A percentile compares a stretch with the other conserved stretches of the same genome.
phyloP scores from a whole-genome alignment of 805 yeast species.

The Saturnispora sekii region DNA sequence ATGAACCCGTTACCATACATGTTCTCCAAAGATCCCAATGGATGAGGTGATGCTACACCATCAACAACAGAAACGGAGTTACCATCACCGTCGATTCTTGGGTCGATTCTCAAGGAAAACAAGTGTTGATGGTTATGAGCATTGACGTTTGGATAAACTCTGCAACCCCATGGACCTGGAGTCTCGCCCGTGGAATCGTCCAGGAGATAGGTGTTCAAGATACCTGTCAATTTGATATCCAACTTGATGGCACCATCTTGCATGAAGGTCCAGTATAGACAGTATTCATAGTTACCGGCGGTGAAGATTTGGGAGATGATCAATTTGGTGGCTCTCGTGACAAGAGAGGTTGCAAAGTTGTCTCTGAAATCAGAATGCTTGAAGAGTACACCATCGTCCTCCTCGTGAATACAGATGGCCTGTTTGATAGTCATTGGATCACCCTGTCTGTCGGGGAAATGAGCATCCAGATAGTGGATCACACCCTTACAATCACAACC shows the following conservation, averaged over 20 bases:
- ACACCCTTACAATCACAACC: conserved; percentile 87
- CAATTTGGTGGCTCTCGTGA: conserved; percentile 66
- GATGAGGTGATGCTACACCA: conserved; percentile 48
- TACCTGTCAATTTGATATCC: conserved; percentile 75
- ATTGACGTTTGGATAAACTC: conserved; percentile 68
- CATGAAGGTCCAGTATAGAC: conserved; percentile 73
- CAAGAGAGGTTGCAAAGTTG: conserved; percentile 62
- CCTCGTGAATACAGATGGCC: conserved; percentile 79
- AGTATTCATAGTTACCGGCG: conserved; percentile 80
- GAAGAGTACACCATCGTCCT: conserved; percentile 70
- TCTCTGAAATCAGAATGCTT: conserved; percentile 84
- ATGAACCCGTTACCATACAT: conserved; percentile 72
- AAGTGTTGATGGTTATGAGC: conserved; percentile 86
- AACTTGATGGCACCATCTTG: conserved; percentile 78
- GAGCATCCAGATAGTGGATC: conserved; percentile 76
- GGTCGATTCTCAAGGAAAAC: conserved; percentile 69
- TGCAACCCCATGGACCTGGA: conserved; percentile 69
- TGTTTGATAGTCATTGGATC: conserved; percentile 62
- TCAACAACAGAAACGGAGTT: conserved; percentile 66
- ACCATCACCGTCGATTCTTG: conserved; percentile 72
- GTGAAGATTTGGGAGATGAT: conserved; percentile 75
- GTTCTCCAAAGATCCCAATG: conserved; percentile 59
- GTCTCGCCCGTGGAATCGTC: conserved; percentile 56
- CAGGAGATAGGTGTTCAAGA: conserved; percentile 61
- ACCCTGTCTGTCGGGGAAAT: conserved; percentile 58